These are phyloP conservation scores for Fomitopsis pulvina DNA, from an alignment of 768 basidiomycete genomes.

Conservation along the genomic window DNA sequence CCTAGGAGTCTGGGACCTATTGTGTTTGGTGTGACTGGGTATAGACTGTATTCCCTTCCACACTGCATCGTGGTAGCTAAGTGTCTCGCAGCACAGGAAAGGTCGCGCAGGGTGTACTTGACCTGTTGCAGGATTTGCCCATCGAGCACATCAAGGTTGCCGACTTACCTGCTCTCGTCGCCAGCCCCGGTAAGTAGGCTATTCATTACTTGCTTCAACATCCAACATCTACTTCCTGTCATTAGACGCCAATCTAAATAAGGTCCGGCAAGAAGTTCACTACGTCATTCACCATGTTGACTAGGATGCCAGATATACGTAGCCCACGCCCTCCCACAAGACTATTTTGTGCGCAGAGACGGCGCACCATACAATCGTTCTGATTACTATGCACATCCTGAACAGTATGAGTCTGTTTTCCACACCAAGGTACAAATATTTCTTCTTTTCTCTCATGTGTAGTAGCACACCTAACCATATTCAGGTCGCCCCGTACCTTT, in stretches of 20 bases:
- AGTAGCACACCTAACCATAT: too few relatives aligned
- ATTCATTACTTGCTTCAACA: too few relatives aligned
- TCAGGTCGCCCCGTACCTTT: slow-evolving; percentile 86
- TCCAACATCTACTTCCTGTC: too few relatives aligned
- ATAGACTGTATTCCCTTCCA: too few relatives aligned
- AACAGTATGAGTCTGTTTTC: too few relatives aligned
- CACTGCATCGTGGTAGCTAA: too few relatives aligned
- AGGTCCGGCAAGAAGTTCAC: slow-evolving; percentile 33
- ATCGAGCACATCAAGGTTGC: slow-evolving; percentile 48
- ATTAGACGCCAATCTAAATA: slow-evolving; percentile 50
- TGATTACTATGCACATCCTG: too few relatives aligned
- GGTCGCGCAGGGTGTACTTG: slow-evolving; percentile 72
- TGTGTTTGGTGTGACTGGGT: slow-evolving; percentile 82
- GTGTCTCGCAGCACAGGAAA: too few relatives aligned
- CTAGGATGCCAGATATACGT: slow-evolving; percentile 54
- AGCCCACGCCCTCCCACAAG: slow-evolving; percentile 65
- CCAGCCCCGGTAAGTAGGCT: slow-evolving; percentile 38
- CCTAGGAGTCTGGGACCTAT: slow-evolving; percentile 67
- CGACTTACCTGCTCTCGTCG: slow-evolving; percentile 50
- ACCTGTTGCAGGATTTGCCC: slow-evolving; percentile 67
- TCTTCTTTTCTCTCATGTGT: too few relatives aligned
- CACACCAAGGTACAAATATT: too few relatives aligned
- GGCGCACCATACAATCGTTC: too few relatives aligned
- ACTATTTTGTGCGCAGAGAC: slow-evolving; percentile 62
- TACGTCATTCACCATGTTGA: slow-evolving; percentile 1